These are phyloP conservation scores for Bolboschoenoplectus hybrid DNA, from an alignment of 202 grass and related monocot species.

Conservation along the genomic window DNA sequence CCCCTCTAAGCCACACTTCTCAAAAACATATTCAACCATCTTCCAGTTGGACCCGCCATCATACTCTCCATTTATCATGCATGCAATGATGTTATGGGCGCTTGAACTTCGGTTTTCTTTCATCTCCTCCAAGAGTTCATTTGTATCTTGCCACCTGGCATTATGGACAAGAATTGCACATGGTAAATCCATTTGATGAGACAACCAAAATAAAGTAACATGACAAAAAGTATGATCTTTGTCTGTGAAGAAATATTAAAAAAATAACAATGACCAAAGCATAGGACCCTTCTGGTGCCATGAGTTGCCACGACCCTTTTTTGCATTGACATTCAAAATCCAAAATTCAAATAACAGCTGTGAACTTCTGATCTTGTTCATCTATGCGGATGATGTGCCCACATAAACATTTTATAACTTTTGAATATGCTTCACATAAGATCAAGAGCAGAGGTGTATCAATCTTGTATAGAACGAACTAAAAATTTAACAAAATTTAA, in stretches of 20 bases:
- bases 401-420: background rate
- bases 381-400: no score
- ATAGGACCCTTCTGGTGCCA: background rate
- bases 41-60: slow-evolving; percentile 94
- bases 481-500: background rate
- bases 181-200: background rate
- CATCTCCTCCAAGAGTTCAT: slow-evolving; percentile 89
- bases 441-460: background rate
- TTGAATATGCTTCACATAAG: background rate
- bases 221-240: background rate
- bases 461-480: background rate
- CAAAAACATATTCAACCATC: slow-evolving; percentile 90
- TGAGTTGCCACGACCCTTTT: background rate
- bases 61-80: slow-evolving; percentile 85
- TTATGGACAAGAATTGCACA: background rate
- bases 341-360: background rate
- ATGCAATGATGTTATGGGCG: slow-evolving; percentile 80
- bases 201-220: slow-evolving; percentile 20
- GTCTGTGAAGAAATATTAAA: background rate
- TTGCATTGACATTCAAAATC: slow-evolving; percentile 1
- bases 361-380: background rate
- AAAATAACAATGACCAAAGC: slow-evolving; percentile 2
- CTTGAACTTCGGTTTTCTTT: slow-evolving; percentile 69
- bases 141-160: slow-evolving; percentile 83
- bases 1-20: slow-evolving; percentile 73